Evolutionary conservation across 495 filamentous ascomycete genomes (phyloP), one percentile per base, ranked within the genome.

Genomic region (Neurospora sp.): DNA sequence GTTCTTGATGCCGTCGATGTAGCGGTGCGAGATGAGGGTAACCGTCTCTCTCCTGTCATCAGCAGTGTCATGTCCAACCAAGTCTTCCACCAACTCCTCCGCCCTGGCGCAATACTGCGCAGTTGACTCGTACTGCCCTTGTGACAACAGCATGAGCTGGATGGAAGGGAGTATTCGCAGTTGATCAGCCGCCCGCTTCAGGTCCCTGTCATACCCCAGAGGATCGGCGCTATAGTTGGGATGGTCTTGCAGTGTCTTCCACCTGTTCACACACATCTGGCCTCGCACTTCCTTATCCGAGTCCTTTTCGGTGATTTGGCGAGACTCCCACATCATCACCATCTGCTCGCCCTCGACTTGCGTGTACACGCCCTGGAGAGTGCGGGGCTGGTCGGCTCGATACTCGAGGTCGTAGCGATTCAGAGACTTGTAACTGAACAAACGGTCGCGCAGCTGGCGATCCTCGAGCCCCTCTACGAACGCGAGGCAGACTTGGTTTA

Each of bases 261-360:
- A 89, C 10, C 74, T 69, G 28, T 74, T 77, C 21, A 88, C 70
- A 0, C 72, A 17, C 8, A 42, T 74, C 45, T 82, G 71, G 36
- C 79, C 83, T n/a, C 77, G 78, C 10, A 72, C 73, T 74, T 87
- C 84, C 2, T 75, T 74, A 45, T 78, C 73, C 0, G 78, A 71
- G 70, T 82, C 79, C 37, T 69, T 72, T 74, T 84, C 84, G 8
- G 21, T 70, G 13, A 85, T 39, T 11, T 76, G 70, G 19, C 83
- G 82, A 24, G 70, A 73, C 38, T 87, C 85, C 84, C 83, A 89
- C 11, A 79, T 73, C 73, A 82, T 74, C 7, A 82, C 79, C 39
- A 87, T 75, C 8, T 76, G 74, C 73, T 88, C 87, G 21, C 87
- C 87, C 71, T 89, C 88, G 6, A 84, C 74, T 40, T 88, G 84